Base-by-base conservation (phyloP, 805 yeast species). In the Cyberlindnera meyerae region DNA sequence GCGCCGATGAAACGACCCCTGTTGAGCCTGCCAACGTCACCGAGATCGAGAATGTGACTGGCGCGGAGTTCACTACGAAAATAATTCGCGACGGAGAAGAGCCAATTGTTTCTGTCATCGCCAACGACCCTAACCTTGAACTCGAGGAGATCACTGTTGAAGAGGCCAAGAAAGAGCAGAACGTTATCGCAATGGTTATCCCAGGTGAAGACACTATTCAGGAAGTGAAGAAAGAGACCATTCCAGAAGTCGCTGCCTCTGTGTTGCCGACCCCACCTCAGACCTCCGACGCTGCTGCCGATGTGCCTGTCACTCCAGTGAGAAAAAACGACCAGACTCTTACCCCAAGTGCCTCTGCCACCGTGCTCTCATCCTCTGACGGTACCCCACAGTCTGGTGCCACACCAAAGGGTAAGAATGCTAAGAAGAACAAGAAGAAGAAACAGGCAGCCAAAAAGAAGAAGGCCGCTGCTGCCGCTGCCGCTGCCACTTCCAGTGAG, bases 361-460 rank as follows among this genome's bases (percentile, higher is more conserved):
- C 35, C 26, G 29, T 27, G 7, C 20, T 14, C 18, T 25, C 36
- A 8, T 33, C 51, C n/a, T 34, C 45, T 22, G 42, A 40, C 29
- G 36, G 13, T 9, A 38, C 47, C 4, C 44, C 49, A 25, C 49
- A 45, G n/a, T 31, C 39, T 18, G 39, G 29, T 11, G 24, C 34
- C 16, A 16, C 33, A 18, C 18, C 36, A 14, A 17, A 11, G 27
- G 44, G 49, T 28, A 46, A 42, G 38, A 44, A 40, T 28, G 45
- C 52, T 20, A 48, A 46, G 40, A 48, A 44, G 39, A 46, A 48
- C 33, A 45, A 45, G 29, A 48, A 48, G 42, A 48, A 44, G 40
- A 48, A 44, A 40, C 49, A 43, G 17, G 48, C 47, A 9, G 40
- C 40, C 30, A 48, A 48, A 45, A 45, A 36, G 34, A 48, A 48